Evolutionary conservation across 768 basidiomycete species (phyloP), one percentile per base, ranked within the genome.

Genomic region (Suillus brevipes): DNA sequence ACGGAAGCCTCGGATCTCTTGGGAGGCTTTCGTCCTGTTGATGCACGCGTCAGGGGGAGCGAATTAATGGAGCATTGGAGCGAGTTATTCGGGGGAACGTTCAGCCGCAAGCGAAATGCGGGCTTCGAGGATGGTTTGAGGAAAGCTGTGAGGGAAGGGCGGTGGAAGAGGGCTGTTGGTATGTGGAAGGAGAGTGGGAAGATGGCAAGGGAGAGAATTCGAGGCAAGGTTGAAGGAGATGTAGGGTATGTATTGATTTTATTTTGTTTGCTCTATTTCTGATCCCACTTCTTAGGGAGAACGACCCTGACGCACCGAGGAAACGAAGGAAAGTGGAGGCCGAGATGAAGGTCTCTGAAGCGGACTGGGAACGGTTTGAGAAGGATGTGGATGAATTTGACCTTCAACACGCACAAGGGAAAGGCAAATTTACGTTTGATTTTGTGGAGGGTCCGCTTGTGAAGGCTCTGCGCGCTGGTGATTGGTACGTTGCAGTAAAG

Each of bases 391-490:
- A 85, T 38, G 87, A 89, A 37, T 99, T 99, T 68, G 92, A 97
- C 68, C 81, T 90, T 1, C 93, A 96, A 70, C 90, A 96, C 74
- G 88, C 95, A n/a, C 87, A 87, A 64, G 90, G 89, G 58, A 90
- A 91, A 70, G 89, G 92, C 34, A 95, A 92, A 73, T 91, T 97
- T 72, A 92, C 95, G 0, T 99, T 99, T 72, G 88, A 89, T 10
- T 99, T 98, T 70, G 89, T 99, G 2, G 97, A 99, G 73, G 97
- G 97, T 0, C 96, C 97, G 14, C 80, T 99, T n/a, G 87, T 97
- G 28, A 92, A 89, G 70, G 97, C 97, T 3, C 77, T 99, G 63
- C 85, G 90, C 36, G 84, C 83, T 55, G 97, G 97, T 6, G 87
- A 97, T 74, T 99, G 97, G 97, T 97, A 71, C 70, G 91, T 79